Conservation (phyloP, 2,329 filamentous ascomycete species). For the Colletotrichum tofieldiae region DNA sequence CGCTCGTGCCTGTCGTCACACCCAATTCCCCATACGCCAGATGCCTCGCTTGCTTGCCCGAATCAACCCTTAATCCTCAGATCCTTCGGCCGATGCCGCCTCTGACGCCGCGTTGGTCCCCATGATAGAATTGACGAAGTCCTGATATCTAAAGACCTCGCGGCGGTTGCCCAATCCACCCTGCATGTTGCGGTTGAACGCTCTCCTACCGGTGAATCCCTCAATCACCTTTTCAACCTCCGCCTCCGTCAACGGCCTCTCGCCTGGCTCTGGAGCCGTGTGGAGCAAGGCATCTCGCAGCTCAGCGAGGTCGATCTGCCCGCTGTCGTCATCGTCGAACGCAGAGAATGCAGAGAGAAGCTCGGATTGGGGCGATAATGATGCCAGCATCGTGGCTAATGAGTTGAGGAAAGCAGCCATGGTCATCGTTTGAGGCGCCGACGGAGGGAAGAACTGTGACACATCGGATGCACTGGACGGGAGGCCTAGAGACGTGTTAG, state of each 20-base stretch:
- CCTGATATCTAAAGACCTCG: constrained; percentile 94
- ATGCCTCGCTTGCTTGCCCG: constrained; percentile 11
- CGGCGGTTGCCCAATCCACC: constrained; percentile 75
- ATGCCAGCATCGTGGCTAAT: constrained; percentile 80
- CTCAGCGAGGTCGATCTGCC: constrained; percentile 88
- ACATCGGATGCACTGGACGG: constrained; percentile 80
- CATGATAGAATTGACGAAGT: constrained; percentile 84
- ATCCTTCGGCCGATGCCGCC: constrained; percentile 46
- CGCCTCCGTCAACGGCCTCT: constrained; percentile 73
- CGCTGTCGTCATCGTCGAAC: constrained; percentile 96
- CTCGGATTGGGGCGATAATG: constrained; percentile 84
- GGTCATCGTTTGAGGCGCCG: constrained; percentile 80
- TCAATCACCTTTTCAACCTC: constrained; percentile 91
- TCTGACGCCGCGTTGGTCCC: constrained; percentile 65
- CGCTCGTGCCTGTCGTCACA: constrained; percentile 35
- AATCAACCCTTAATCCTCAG: constrained; percentile 40
- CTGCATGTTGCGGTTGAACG: constrained; percentile 78
- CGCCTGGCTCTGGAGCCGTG: constrained; percentile 83
- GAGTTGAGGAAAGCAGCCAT: constrained; percentile 90
- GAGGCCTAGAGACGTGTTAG: constrained; percentile 69
- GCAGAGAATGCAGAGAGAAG: constrained; percentile 92
- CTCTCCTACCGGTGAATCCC: constrained; percentile 87
- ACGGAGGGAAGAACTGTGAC: constrained; percentile 86
- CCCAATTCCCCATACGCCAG: constrained; percentile 13
- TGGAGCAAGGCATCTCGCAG: constrained; percentile 87